Percentiles rank a stretch among this genome's conserved stretches.
Conservation (phyloP, 2,329 filamentous ascomycete genomes). For the Beauveria australis region DNA sequence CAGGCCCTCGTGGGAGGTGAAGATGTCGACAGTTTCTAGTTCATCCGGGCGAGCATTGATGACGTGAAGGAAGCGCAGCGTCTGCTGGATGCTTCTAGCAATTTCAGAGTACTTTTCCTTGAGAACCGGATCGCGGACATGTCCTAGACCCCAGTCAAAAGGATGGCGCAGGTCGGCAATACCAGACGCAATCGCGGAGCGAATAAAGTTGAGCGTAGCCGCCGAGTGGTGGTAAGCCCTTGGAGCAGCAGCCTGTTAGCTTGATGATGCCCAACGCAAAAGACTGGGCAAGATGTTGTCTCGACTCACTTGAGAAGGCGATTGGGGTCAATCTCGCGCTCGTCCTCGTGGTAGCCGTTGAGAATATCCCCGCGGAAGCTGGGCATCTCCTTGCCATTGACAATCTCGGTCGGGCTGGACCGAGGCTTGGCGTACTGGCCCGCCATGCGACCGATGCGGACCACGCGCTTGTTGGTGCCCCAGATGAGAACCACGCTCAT, state of each 20-base stretch:
- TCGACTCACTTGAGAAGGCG: constrained; percentile 60
- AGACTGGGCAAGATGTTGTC: background rate
- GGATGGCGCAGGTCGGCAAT: constrained; percentile 91
- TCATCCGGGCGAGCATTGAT: constrained; percentile 80
- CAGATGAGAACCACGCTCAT: constrained; percentile 96
- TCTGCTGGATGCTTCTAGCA: constrained; percentile 80
- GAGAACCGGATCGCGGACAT: constrained; percentile 75
- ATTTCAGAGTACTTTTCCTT: constrained; percentile 82
- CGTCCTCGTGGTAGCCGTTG: constrained; percentile 74
- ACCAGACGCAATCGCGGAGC: constrained; percentile 73
- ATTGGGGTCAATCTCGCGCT: constrained; percentile 71
- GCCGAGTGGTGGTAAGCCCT: constrained; percentile 94
- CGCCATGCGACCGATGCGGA: constrained; percentile 91
- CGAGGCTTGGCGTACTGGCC: constrained; percentile 96
- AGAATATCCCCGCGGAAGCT: constrained; percentile 94
- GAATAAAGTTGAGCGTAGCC: constrained; percentile 87
- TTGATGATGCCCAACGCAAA: background rate
- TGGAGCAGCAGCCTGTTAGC: constrained; percentile 7
- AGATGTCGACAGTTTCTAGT: constrained; percentile 87
- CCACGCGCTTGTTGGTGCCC: constrained; percentile 72
- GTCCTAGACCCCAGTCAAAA: constrained; percentile 88
- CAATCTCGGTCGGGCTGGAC: constrained; percentile 75
- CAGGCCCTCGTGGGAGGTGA: constrained; percentile 90
- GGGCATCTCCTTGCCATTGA: constrained; percentile 72
- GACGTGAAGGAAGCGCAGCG: constrained; percentile 87